These are phyloP conservation scores for Gaultheria prostrata DNA, from an alignment of 148 eudicot genomes.

Conservation along the genomic window DNA sequence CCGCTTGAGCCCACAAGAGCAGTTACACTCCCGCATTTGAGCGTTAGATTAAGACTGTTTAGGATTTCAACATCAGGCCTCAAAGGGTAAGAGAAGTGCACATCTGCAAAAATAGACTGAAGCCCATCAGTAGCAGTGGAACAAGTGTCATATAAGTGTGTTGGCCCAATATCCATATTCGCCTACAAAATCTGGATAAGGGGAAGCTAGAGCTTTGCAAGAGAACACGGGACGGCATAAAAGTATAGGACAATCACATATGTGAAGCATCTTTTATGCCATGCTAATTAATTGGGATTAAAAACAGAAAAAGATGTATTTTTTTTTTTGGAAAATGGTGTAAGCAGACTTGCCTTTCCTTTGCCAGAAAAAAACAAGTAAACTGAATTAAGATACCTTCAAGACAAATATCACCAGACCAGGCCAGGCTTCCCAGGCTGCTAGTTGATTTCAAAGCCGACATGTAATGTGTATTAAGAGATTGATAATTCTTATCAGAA, in stretches of 20 bases:
- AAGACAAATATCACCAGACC: constrained; percentile 79
- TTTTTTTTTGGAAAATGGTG: not conserved
- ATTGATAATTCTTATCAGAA: constrained; percentile 37
- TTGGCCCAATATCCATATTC: not conserved
- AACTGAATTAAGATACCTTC: constrained; percentile 56
- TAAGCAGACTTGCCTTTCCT: not conserved
- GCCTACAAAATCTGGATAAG: not conserved
- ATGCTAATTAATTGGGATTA: not conserved
- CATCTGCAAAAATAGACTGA: constrained; percentile 48
- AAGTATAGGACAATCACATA: not conserved
- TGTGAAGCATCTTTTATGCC: not conserved
- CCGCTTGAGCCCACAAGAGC: constrained; percentile 99
- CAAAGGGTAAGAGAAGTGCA: constrained; percentile 91
- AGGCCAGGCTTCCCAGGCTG: constrained; percentile 55
- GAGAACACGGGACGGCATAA: not conserved
- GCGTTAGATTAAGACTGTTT: constrained; percentile 62
- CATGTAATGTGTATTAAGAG: constrained; percentile 57
- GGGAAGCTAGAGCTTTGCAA: constrained; percentile 6
- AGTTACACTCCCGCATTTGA: constrained; percentile 82
- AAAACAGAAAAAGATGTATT: too few relatives aligned
- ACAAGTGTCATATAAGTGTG: not conserved
- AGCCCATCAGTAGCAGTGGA: constrained; percentile 3
- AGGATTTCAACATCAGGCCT: constrained; percentile 88
- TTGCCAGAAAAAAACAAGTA: constrained; percentile 9
- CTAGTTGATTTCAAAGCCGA: constrained; percentile 66